A percentile compares a stretch with the other conserved stretches of the same genome.
Evolutionary conservation across 805 yeast genomes (phyloP).

Genomic region (Yarrowia sp.): DNA sequence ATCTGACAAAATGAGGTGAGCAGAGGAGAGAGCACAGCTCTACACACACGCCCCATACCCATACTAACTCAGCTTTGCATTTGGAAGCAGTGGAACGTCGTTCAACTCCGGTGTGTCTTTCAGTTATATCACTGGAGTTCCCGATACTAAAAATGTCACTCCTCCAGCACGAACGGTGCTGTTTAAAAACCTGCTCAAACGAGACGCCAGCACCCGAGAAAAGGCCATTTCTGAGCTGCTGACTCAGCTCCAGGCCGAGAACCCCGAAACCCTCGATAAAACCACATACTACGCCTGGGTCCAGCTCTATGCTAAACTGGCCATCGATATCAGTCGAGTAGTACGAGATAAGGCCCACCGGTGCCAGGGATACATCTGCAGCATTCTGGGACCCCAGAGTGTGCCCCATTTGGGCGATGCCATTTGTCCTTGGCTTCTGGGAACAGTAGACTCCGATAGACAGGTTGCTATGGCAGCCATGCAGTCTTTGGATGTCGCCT

Average conservation of each 20-base stretch:
- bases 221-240: slow-evolving; percentile 70
- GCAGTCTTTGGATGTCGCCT: slow-evolving; percentile 59
- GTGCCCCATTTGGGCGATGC: slow-evolving; percentile 73
- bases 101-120: slow-evolving; percentile 57
- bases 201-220: slow-evolving; percentile 85
- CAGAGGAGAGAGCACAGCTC: neutral
- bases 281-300: slow-evolving; percentile 68
- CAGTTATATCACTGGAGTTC: slow-evolving; percentile 78
- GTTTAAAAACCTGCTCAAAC: slow-evolving; percentile 78
- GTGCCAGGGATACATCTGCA: slow-evolving; percentile 64
- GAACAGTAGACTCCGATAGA: slow-evolving; percentile 73
- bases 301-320: slow-evolving; percentile 80
- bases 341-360: slow-evolving; percentile 71
- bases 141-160: slow-evolving; percentile 64
- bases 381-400: slow-evolving; percentile 60
- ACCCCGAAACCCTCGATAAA: slow-evolving; percentile 56
- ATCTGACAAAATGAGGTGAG: slow-evolving; percentile 27
- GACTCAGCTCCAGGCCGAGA: slow-evolving; percentile 47
- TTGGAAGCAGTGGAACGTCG: slow-evolving; percentile 21
- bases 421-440: slow-evolving; percentile 76
- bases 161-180: slow-evolving; percentile 62
- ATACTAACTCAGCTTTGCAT: slow-evolving; percentile 30
- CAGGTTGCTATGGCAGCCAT: slow-evolving; percentile 61
- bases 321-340: slow-evolving; percentile 70
- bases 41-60: neutral